phyloP scores from a whole-genome alignment of 2,329 filamentous ascomycete genomes.

The Myotisia sp. region DNA sequence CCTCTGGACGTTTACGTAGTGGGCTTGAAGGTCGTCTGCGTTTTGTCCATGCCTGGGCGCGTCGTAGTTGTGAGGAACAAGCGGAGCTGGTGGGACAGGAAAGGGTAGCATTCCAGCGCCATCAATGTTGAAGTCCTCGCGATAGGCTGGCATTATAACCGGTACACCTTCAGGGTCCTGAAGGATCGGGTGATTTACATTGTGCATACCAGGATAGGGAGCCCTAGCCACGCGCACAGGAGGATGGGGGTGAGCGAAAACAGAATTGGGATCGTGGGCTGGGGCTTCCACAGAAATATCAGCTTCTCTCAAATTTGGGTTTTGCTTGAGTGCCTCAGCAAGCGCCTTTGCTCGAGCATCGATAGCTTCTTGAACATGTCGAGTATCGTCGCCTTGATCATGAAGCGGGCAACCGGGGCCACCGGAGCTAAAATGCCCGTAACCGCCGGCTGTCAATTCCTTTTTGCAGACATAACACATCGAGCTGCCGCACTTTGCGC shows the following conservation, averaged over 20 bases:
- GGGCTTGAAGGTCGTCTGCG: too few species aligned
- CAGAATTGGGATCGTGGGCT: background rate
- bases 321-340: constrained; percentile 40
- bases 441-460: constrained; percentile 42
- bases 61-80: too few species aligned
- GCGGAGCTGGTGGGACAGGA: too few species aligned
- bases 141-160: too few species aligned
- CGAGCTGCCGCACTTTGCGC: constrained; percentile 39
- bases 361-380: constrained; percentile 50
- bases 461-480: constrained; percentile 52
- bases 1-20: too few species aligned
- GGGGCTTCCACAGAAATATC: constrained; percentile 43
- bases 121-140: too few species aligned
- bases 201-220: too few species aligned
- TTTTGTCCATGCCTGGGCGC: too few species aligned
- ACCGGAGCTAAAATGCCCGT: constrained; percentile 50
- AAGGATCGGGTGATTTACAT: too few species aligned
- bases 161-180: too few species aligned
- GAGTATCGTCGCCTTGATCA: constrained; percentile 42
- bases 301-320: constrained; percentile 47
- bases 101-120: too few species aligned
- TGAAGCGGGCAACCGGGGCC: constrained; percentile 49
- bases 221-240: too few species aligned
- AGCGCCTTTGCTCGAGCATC: constrained; percentile 47
- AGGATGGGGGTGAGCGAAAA: background rate